Evolutionary conservation across 192 early-diverging fungal species (phyloP), one percentile per base, ranked within the genome.

Genomic region (Podila horticola): DNA sequence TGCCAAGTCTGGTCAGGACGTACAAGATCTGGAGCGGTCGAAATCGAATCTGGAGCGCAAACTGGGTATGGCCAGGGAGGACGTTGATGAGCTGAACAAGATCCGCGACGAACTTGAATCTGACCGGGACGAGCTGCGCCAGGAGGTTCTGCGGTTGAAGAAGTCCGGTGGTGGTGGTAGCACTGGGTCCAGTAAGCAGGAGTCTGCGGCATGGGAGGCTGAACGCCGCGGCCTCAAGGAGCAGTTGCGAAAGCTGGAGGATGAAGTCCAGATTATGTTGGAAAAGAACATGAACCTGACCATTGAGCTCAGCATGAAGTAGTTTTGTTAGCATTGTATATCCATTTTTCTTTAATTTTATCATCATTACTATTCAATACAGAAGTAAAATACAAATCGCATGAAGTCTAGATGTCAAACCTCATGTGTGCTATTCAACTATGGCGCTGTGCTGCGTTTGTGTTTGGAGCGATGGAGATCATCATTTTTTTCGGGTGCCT

Each of bases 271-370:
- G 67, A 81, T 81, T 55, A 81, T 81, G 71, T 38, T 81, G n/a
- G 77, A 81, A 67, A 81, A 73, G 71, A 81, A 81, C 34, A 81
- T 81, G 71, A 72, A 81, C 58, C 58, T 81, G 57, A 81, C 77
- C 3, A 81, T 81, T 45, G 77, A 81, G 49, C 71, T 81, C 22
- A 81, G 77, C 28, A 81, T 81, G 77, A 51, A 58, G 48, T 64
- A 72, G 34, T 31, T 31, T 45, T 22, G 29, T 19, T 33, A 2
- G 12, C 34, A 58, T 22, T 68, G 31, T 12, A 36, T 58, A 13
- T 41, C 13, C 36, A 17, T 49, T 26, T 52, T 51, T 66, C 15
- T 30, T 10, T 34, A 26, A 17, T 66, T 66, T 34, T n/a, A n/a
- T n/a, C n/a, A 31, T 29, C 13, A 45, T 45, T 17, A 45, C 41